phyloP scores from a whole-genome alignment of 2,329 filamentous ascomycete species.

The Verticillium dahliae region DNA sequence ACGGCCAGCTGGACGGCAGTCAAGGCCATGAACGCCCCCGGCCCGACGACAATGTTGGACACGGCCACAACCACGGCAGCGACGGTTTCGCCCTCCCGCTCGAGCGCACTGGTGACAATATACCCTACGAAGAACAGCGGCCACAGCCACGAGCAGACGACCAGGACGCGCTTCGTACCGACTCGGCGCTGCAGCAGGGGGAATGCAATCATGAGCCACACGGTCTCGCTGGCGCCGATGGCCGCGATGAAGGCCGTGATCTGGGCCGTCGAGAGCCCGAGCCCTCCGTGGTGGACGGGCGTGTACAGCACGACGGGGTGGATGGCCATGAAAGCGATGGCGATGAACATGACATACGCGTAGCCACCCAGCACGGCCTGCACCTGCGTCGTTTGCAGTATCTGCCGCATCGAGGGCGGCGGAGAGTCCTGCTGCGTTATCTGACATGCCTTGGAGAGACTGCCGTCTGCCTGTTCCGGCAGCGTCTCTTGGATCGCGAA shows the following conservation, averaged over 20 bases:
- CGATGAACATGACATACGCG: slow-evolving; percentile 60
- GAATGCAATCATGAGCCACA: slow-evolving; percentile 67
- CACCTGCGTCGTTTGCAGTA: slow-evolving; percentile 60
- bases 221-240: slow-evolving; percentile 58
- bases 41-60: slow-evolving; percentile 43
- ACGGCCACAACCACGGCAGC: slow-evolving; percentile 50
- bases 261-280: slow-evolving; percentile 52
- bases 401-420: slow-evolving; percentile 14
- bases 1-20: slow-evolving; percentile 66
- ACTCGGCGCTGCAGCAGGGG: slow-evolving; percentile 58
- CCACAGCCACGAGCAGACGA: slow-evolving; percentile 44
- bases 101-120: slow-evolving; percentile 52
- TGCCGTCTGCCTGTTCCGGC: slow-evolving; percentile 13
- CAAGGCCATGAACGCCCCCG: slow-evolving; percentile 62
- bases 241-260: slow-evolving; percentile 63
- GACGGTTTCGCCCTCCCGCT: slow-evolving; percentile 33
- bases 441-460: neutral
- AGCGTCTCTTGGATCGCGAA: slow-evolving; percentile 61
- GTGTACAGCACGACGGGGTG: slow-evolving; percentile 65
- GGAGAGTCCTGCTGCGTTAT: neutral
- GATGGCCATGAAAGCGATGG: slow-evolving; percentile 65
- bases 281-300: slow-evolving; percentile 54
- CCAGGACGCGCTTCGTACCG: slow-evolving; percentile 61
- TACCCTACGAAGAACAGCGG: slow-evolving; percentile 57
- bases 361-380: slow-evolving; percentile 59